Conservation (phyloP, 768 basidiomycete genomes). For the Exidia glandulosa region DNA sequence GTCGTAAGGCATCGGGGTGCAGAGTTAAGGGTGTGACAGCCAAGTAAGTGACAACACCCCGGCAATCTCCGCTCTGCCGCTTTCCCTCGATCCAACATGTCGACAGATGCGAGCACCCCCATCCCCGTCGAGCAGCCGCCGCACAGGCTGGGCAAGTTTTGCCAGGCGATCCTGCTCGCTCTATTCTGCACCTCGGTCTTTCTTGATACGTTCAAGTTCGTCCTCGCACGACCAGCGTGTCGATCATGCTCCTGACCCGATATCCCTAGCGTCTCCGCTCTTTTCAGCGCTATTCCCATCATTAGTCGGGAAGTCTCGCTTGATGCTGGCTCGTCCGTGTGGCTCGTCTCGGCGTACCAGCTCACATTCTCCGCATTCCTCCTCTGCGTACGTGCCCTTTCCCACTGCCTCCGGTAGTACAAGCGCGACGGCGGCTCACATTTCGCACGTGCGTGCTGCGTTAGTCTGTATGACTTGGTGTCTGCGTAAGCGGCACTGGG, state of each 20-base stretch:
- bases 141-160: background rate
- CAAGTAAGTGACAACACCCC: background rate
- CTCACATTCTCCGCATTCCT: conserved; percentile 32
- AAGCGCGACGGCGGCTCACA: background rate
- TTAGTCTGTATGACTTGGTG: background rate
- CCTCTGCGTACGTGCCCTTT: conserved; percentile 18
- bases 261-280: background rate
- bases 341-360: conserved; percentile 34
- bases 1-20: background rate
- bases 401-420: background rate
- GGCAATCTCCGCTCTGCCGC: background rate
- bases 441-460: background rate
- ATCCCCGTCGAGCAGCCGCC: background rate
- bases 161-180: background rate
- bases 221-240: background rate
- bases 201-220: background rate
- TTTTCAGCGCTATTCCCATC: background rate
- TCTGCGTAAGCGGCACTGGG: background rate
- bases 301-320: background rate
- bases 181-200: background rate
- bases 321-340: conserved; percentile 18
- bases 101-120: background rate
- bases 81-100: background rate
- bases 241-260: background rate
- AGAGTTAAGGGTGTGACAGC: background rate